Base-by-base conservation (phyloP, 495 filamentous ascomycete genomes). In the Lepraria neglecta region DNA sequence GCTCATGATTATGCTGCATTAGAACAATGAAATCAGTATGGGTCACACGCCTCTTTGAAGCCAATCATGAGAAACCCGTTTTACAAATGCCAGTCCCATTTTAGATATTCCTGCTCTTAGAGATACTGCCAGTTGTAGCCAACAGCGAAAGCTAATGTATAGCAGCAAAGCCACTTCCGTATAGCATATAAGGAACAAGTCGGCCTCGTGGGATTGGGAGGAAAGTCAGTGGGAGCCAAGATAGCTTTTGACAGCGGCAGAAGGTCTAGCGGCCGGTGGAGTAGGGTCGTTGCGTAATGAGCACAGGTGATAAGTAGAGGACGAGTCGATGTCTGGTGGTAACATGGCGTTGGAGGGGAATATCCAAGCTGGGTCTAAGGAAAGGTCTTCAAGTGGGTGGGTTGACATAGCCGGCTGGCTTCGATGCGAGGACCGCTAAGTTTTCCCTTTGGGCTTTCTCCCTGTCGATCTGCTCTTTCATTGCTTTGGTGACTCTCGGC, bases 401-500 rank as follows among this genome's bases (percentile, higher is more conserved):
- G 14, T 52, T 45, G 48, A 35, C 42, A 35, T 69, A 65, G 42
- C 48, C 53, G 33, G 62, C 69, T 14, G 69, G 68, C 44, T 71
- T 69, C 21, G 64, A 64, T 12, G 69, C 69, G 31, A 71, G 47
- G 17, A 67, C 56, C 27, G 64, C 65, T 63, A 70, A 50, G 73
- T 76, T 76, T 66, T 90, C 87, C 58, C 84, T 76, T 67, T 87
- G 83, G 50, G 82, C 77, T 72, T 90, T 91, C 72, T 95, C 82
- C 50, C 80, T 77, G 63, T 89, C 86, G 65, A 87, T 82, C 50
- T 65, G 48, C 31, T 56, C 63, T 59, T 62, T 67, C 17, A 59
- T 85, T 35, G 88, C 84, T 72, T 96, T 97, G 35, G 86, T 88
- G 59, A 87, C 83, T 14, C 92, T 80, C 15, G 88, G 86, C 65